A percentile compares a stretch with the other conserved stretches of the same genome.
Evolutionary conservation across 2,329 filamentous ascomycete species (phyloP).

Genomic region (Bisporella sp.): DNA sequence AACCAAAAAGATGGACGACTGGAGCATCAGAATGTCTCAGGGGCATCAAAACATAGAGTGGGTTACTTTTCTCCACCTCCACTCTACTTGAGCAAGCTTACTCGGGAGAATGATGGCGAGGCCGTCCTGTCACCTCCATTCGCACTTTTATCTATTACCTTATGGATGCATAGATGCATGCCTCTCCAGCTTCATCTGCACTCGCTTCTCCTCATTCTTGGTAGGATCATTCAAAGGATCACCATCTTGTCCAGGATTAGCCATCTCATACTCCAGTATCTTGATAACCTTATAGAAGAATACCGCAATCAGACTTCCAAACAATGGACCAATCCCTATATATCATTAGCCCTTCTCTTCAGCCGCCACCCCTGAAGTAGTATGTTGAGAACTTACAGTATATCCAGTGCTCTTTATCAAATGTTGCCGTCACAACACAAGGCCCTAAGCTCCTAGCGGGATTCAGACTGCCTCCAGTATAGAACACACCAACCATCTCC

Average conservation of each 20-base stretch:
- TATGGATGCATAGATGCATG: no score
- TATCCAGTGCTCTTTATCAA: conserved; percentile 38
- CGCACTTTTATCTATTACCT: no score
- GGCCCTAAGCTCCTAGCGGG: conserved; percentile 39
- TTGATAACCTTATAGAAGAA: conserved; percentile 40
- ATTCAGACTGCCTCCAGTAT: conserved; percentile 40
- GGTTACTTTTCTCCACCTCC: no score
- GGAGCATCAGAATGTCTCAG: no score
- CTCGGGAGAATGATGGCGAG: no score
- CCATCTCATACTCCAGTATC: conserved; percentile 39
- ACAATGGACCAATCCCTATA: conserved; percentile 35
- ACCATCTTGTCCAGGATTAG: conserved; percentile 38
- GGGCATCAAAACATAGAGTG: no score
- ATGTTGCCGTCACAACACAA: conserved; percentile 33
- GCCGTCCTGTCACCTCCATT: no score
- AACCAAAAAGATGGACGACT: no score
- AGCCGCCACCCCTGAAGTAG: no score
- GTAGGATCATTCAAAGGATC: conserved; percentile 37
- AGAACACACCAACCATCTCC: conserved; percentile 37
- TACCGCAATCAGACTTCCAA: conserved; percentile 39
- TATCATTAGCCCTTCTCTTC: no score
- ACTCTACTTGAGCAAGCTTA: no score
- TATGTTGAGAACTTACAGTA: conserved; percentile 27
- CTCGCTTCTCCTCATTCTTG: conserved; percentile 32
- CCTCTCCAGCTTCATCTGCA: conserved; percentile 14